Conservation (phyloP, 805 yeast species). For the Lipomyces kockii region DNA sequence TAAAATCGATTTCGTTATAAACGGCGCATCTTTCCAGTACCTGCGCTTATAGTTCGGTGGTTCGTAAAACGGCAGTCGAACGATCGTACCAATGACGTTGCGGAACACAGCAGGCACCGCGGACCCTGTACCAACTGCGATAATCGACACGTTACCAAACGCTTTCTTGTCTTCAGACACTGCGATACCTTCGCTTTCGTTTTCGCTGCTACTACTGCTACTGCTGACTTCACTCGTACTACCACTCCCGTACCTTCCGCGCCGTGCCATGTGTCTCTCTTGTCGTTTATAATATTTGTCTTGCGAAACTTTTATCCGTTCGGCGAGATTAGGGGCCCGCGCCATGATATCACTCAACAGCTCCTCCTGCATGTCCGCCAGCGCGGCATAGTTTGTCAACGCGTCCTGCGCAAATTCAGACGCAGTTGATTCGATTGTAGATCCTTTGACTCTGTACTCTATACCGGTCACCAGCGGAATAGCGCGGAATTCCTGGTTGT, state of each 20-base stretch:
- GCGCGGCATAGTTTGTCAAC: slow-evolving; percentile 5
- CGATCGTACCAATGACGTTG: slow-evolving; percentile 80
- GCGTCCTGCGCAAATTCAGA: slow-evolving; percentile 4
- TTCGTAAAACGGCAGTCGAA: slow-evolving; percentile 62
- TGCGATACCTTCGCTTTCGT: neutral
- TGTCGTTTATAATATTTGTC: slow-evolving; percentile 7
- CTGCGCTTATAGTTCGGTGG: neutral
- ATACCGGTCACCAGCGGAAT: slow-evolving; percentile 18
- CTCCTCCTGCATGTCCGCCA: slow-evolving; percentile 6
- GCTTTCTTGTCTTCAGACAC: neutral
- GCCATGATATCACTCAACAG: slow-evolving; percentile 10
- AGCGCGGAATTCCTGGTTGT: slow-evolving; percentile 9
- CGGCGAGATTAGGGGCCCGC: slow-evolving; percentile 3
- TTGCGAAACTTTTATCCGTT: neutral
- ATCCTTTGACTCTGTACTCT: slow-evolving; percentile 15
- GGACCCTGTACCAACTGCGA: slow-evolving; percentile 91
- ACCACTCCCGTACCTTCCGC: neutral
- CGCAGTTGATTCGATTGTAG: slow-evolving; percentile 10
- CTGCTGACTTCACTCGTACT: neutral
- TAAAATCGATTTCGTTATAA: slow-evolving; percentile 50
- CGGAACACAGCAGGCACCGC: slow-evolving; percentile 84
- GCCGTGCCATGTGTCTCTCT: neutral
- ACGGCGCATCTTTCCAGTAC: neutral
- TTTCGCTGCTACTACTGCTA: neutral
- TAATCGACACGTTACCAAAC: slow-evolving; percentile 55